Evolutionary conservation across 78 protist species (phyloP), one percentile per base, ranked within the genome.

Genomic region (Capsaspora owczarzaki): DNA sequence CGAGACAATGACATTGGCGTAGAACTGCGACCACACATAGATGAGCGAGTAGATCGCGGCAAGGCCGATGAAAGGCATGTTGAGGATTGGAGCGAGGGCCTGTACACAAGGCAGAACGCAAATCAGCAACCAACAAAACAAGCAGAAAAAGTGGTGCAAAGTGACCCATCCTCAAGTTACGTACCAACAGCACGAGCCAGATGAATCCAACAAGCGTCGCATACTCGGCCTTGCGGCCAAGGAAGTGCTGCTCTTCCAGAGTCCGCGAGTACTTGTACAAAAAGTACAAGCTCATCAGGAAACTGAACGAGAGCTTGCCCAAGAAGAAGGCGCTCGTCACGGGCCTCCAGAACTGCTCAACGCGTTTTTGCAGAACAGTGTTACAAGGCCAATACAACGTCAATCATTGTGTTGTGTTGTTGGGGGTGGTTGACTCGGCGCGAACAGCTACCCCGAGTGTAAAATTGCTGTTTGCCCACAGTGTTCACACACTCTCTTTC

Each of bases 331-430:
- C 10, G 42, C 35, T 16, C 27, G 81, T 42, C 22, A 76, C 38
- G 42, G 61, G 53, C 19, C 81, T 47, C 81, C 81, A 76, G 14
- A 71, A 23, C 77, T 71, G 66, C n/a, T n/a, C n/a, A n/a, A n/a
- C n/a, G n/a, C 10, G n/a, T 56, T 16, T 2, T 2, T 3, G 66
- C 12, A 29, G 66, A 56, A 12, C 4, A 12, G 29, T 56, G 2
- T 25, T 16, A 56, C 12, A 46, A 46, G 51, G 51, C 51, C 5
- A 46, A 46, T 14, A 12, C 5, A 12, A 46, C 51, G 12, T 46
- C 51, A 12, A 46, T n/a, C n/a, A n/a, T n/a, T n/a, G n/a, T n/a
- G n/a, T n/a, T n/a, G n/a, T n/a, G n/a, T n/a, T n/a, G n/a, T n/a
- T n/a, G n/a, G n/a, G n/a, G n/a, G n/a, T n/a, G n/a, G n/a, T n/a